Evolutionary conservation across 345 rosid genomes (phyloP).

Genomic region (Garcia nutans): DNA sequence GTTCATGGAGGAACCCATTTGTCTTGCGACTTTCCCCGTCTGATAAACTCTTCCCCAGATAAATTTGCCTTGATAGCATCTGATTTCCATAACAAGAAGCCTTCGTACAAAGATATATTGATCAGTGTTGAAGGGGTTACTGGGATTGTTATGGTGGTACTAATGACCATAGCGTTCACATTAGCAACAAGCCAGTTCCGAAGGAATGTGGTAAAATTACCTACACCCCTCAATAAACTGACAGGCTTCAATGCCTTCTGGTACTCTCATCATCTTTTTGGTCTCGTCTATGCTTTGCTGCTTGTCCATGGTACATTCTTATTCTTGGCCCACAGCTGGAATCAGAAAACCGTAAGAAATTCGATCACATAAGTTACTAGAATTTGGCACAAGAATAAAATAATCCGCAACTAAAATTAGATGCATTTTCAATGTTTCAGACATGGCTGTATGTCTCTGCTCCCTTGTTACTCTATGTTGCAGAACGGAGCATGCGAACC

Average conservation of each 20-base stretch:
- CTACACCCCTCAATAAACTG: slow-evolving; percentile 70
- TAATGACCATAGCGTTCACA: slow-evolving; percentile 60
- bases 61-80: slow-evolving; percentile 59
- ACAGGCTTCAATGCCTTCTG: slow-evolving; percentile 97
- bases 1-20: slow-evolving; percentile 77
- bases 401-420: not conserved
- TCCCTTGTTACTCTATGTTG: slow-evolving; percentile 75
- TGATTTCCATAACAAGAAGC: slow-evolving; percentile 50
- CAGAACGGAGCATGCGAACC: slow-evolving; percentile 72
- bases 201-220: slow-evolving; percentile 64
- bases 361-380: not conserved
- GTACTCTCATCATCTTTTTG: slow-evolving; percentile 92
- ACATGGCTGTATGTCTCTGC: slow-evolving; percentile 90
- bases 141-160: slow-evolving; percentile 70
- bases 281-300: slow-evolving; percentile 73
- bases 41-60: slow-evolving; percentile 53
- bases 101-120: slow-evolving; percentile 64
- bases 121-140: slow-evolving; percentile 69
- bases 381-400: slow-evolving; percentile 3
- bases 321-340: slow-evolving; percentile 63
- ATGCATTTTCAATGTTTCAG: slow-evolving; percentile 40
- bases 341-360: slow-evolving; percentile 68
- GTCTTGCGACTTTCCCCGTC: slow-evolving; percentile 79
- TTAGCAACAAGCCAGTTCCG: slow-evolving; percentile 71
- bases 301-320: slow-evolving; percentile 75